Percentiles rank a stretch among this genome's conserved stretches.
These are phyloP conservation scores for Heterobasidion annosum DNA, from an alignment of 1,284 basidiomycete species.

Conservation along the genomic window DNA sequence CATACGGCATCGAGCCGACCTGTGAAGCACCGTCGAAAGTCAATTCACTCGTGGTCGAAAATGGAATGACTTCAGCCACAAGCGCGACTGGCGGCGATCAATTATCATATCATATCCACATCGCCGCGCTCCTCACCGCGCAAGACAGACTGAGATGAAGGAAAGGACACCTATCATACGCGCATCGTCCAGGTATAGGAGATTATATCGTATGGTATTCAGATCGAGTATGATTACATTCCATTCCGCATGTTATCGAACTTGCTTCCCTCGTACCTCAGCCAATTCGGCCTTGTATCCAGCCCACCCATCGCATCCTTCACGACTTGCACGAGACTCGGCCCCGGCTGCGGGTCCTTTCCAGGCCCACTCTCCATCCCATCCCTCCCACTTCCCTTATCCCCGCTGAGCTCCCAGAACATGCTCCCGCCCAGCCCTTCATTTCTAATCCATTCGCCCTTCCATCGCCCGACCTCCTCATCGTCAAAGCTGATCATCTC, in stretches of 20 bases:
- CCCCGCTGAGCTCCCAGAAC: conserved; percentile 83
- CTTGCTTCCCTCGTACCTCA: conserved; percentile 60
- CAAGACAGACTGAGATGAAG: too few species aligned
- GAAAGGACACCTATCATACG: too few species aligned
- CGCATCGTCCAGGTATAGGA: too few species aligned
- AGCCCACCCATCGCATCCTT: conserved; percentile 71
- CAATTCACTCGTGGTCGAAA: too few species aligned
- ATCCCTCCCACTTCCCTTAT: conserved; percentile 55
- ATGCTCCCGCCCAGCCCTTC: conserved; percentile 73
- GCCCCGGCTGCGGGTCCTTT: conserved; percentile 51
- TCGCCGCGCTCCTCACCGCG: too few species aligned
- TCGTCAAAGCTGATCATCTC: conserved; percentile 81
- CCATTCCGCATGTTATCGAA: conserved; percentile 74
- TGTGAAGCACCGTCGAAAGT: too few species aligned
- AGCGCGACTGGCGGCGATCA: too few species aligned
- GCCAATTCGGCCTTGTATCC: conserved; percentile 60
- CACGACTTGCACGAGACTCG: conserved; percentile 58
- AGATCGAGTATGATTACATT: conserved; percentile 24
- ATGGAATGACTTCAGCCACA: too few species aligned
- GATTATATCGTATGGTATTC: too few species aligned
- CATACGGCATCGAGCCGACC: too few species aligned
- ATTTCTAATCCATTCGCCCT: conserved; percentile 67
- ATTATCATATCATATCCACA: too few species aligned
- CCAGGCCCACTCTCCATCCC: conserved; percentile 64
- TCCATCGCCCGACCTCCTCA: conserved; percentile 57